Base-by-base conservation (phyloP, 768 basidiomycete species). In the Lactarius trivialis region DNA sequence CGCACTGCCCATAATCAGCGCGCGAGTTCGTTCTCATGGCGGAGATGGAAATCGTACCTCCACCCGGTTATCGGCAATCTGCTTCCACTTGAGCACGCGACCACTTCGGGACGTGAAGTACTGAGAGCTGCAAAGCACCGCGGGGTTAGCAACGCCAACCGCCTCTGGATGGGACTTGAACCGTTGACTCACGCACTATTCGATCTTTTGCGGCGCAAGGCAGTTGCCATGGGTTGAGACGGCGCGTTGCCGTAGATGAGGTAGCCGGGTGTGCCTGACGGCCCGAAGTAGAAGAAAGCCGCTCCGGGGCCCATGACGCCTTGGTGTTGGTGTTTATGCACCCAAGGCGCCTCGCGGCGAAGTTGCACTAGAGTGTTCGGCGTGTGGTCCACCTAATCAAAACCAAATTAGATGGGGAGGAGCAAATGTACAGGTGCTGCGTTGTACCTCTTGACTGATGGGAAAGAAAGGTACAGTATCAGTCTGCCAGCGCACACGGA, bases 221-320 rank as follows among this genome's bases (percentile, higher is more conserved):
- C 76, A 65, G 82, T 76, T 2, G 73, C 71, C 89, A 92, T 91
- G 7, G 79, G 54, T 43, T 79, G 70, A 32, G 78, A 78, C 24
- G 76, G 75, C 64, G 81, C 83, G 60, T 85, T 87, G 4, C 89
- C 89, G 60, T 89, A 90, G 48, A 82, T 79, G 56, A 90, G 73
- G 67, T 83, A 83, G 3, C 89, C 89, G 4, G 82, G 79, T 3
- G 77, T 67, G 58, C 77, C 79, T 45, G 76, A 76, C 6, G 89
- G 88, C 1, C 89, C 89, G 61, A 91, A 83, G 69, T 89, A 91
- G 64, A 90, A 81, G 70, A 80, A 89, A 6, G 89, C 83, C 43
- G 82, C 86, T 62, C 79, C 82, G n/a, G 89, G 89, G n/a, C 89
- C 89, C 84, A 89, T 85, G 65, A 90, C 84, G 52, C 76, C 79